phyloP scores from a whole-genome alignment of 805 yeast species.

The Kodamaea neixiangensis region DNA sequence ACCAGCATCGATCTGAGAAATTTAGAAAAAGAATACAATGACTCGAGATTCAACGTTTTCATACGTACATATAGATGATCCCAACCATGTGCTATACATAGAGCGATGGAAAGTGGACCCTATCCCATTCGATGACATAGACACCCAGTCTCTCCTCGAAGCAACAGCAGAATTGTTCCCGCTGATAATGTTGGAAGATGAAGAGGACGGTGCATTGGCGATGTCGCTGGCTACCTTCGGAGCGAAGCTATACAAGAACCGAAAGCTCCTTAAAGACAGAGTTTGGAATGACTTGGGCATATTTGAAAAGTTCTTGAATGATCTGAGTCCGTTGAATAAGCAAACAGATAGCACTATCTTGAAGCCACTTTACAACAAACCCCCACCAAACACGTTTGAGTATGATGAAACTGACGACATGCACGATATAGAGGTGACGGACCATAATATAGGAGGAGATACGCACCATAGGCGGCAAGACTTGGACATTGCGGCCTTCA shows the following conservation, averaged over 20 bases:
- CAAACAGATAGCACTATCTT: constrained; percentile 35
- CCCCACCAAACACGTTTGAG: constrained; percentile 15
- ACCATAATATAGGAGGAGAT: not conserved
- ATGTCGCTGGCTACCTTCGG: constrained; percentile 38
- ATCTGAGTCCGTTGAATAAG: constrained; percentile 17
- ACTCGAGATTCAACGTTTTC: constrained; percentile 19
- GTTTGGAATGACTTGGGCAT: constrained; percentile 39
- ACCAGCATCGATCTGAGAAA: not conserved
- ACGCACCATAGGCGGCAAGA: constrained; percentile 5
- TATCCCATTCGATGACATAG: constrained; percentile 44
- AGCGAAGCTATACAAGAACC: constrained; percentile 39
- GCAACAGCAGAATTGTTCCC: constrained; percentile 40
- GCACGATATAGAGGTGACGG: not conserved
- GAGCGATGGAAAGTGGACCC: constrained; percentile 44
- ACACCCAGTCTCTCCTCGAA: constrained; percentile 38
- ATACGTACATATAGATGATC: constrained; percentile 38
- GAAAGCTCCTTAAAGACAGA: constrained; percentile 29
- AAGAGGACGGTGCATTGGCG: constrained; percentile 41
- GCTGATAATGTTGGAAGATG: constrained; percentile 36
- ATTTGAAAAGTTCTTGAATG: constrained; percentile 28
- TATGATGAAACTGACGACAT: constrained; percentile 15
- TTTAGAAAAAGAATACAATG: not conserved
- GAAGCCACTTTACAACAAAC: constrained; percentile 25
- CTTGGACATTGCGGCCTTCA: constrained; percentile 32
- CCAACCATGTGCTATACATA: constrained; percentile 42